These are phyloP conservation scores for Anthracocystis panici-leucophaei DNA, from an alignment of 1,284 basidiomycete species.

Conservation along the genomic window DNA sequence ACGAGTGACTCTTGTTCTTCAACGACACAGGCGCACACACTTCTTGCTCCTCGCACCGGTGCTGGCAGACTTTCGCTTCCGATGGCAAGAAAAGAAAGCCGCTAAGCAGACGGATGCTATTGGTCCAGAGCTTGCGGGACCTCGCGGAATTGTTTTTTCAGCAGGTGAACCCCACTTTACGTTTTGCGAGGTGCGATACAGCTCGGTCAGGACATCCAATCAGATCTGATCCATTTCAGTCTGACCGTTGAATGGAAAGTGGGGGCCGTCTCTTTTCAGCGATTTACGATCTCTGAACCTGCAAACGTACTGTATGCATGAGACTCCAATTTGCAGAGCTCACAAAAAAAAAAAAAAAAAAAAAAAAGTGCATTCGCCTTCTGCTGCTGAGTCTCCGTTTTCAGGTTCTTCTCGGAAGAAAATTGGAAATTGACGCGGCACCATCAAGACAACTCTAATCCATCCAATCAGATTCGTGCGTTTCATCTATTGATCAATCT, in stretches of 20 bases:
- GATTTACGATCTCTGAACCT: background rate
- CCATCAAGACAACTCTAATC: constrained; percentile 44
- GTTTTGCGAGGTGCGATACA: background rate
- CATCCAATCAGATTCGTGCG: constrained; percentile 40
- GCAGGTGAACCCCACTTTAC: constrained; percentile 9
- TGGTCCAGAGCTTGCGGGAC: constrained; percentile 20
- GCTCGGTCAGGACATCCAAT: constrained; percentile 24
- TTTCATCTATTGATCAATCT: constrained; percentile 20
- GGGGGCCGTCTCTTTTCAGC: background rate
- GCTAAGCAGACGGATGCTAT: constrained; percentile 20
- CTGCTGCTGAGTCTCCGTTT: constrained; percentile 1
- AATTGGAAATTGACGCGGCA: constrained; percentile 16
- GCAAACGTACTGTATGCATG: constrained; percentile 1
- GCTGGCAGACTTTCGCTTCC: too few relatives aligned
- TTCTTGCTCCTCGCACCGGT: too few relatives aligned
- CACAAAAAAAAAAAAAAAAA: background rate
- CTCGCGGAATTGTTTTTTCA: constrained; percentile 18
- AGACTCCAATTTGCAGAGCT: background rate
- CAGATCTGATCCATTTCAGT: constrained; percentile 47
- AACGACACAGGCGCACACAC: too few relatives aligned
- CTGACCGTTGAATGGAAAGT: constrained; percentile 9
- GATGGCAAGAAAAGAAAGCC: too few relatives aligned
- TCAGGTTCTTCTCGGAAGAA: constrained; percentile 4
- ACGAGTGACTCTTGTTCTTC: too few relatives aligned
- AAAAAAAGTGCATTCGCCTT: too few relatives aligned